phyloP scores from a whole-genome alignment of 2,329 filamentous ascomycete species.

The Rhynchosporium graminicola region DNA sequence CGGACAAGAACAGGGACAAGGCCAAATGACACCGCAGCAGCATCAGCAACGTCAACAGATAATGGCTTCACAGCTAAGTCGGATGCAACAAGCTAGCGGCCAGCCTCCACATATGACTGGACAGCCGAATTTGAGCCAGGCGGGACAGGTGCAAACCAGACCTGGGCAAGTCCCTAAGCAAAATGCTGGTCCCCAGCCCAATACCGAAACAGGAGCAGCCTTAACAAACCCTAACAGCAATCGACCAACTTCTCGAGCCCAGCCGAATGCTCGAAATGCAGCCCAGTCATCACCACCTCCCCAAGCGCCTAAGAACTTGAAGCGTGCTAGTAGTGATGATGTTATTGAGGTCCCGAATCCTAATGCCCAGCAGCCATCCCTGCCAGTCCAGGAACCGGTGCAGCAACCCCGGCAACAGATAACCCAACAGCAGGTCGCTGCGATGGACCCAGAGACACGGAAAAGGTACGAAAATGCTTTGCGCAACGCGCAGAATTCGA shows the following conservation, averaged over 20 bases:
- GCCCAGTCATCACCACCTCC: slow-evolving; percentile 38
- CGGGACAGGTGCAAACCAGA: slow-evolving; percentile 17
- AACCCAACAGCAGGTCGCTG: slow-evolving; percentile 35
- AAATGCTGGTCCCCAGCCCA: slow-evolving; percentile 13
- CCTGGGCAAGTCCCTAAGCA: slow-evolving; percentile 25
- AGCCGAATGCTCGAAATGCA: slow-evolving; percentile 25
- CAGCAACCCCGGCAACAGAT: slow-evolving; percentile 39
- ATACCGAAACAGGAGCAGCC: slow-evolving; percentile 20
- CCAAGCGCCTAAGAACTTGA: slow-evolving; percentile 44
- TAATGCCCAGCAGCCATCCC: slow-evolving; percentile 35
- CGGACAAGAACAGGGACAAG: slow-evolving; percentile 21
- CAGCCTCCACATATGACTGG: slow-evolving; percentile 19
- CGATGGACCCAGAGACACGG: slow-evolving; percentile 36
- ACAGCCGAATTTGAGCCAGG: slow-evolving; percentile 19
- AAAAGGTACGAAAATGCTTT: slow-evolving; percentile 36
- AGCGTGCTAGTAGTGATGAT: slow-evolving; percentile 49
- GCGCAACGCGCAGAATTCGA: slow-evolving; percentile 20
- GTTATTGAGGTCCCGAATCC: slow-evolving; percentile 46
- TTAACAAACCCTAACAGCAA: slow-evolving; percentile 21
- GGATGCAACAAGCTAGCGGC: slow-evolving; percentile 20
- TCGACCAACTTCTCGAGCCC: slow-evolving; percentile 27
- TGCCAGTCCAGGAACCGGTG: slow-evolving; percentile 39
- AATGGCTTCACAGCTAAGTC: slow-evolving; percentile 24
- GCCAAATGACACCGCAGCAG: slow-evolving; percentile 27
- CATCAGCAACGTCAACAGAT: slow-evolving; percentile 17